Evolutionary conservation across 257 asterid species (phyloP).

Genomic region (Verbascum thapsus): DNA sequence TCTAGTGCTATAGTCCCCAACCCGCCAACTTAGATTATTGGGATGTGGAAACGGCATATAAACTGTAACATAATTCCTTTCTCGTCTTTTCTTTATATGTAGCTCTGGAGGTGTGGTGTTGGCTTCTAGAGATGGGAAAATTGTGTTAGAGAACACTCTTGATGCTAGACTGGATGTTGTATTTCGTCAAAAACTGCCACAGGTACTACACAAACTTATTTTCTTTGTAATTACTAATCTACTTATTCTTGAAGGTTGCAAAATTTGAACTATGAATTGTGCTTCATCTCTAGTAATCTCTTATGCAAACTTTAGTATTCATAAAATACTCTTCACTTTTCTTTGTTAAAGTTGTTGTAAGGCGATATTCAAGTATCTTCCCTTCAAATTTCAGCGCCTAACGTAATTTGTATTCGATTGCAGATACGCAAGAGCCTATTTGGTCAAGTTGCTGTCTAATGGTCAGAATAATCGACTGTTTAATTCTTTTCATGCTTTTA

Average conservation of each 20-base stretch:
- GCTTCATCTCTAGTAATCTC: too few species aligned
- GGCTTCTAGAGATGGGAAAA: constrained; percentile 79
- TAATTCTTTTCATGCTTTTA: constrained; percentile 15
- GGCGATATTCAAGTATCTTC: too few species aligned
- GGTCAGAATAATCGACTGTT: constrained; percentile 26
- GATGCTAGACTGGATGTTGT: constrained; percentile 78
- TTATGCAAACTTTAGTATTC: too few species aligned
- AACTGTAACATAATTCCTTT: too few species aligned
- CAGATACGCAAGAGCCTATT: constrained; percentile 90
- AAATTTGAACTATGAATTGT: too few species aligned
- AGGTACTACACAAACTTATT: constrained; percentile 42
- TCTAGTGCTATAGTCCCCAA: not conserved
- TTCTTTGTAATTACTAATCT: constrained; percentile 19
- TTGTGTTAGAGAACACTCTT: constrained; percentile 76
- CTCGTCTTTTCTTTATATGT: too few species aligned
- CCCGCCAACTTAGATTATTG: too few species aligned
- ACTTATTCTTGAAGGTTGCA: too few species aligned
- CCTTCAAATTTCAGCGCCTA: too few species aligned
- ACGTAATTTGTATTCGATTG: constrained; percentile 29
- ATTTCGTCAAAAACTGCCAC: constrained; percentile 65
- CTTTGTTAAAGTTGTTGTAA: too few species aligned
- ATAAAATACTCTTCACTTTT: too few species aligned
- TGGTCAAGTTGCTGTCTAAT: constrained; percentile 58
- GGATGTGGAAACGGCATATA: too few species aligned
- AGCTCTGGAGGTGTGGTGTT: constrained; percentile 82